Base-by-base conservation (phyloP, 352 stramenopile species). In the Blastocystis sp. region DNA sequence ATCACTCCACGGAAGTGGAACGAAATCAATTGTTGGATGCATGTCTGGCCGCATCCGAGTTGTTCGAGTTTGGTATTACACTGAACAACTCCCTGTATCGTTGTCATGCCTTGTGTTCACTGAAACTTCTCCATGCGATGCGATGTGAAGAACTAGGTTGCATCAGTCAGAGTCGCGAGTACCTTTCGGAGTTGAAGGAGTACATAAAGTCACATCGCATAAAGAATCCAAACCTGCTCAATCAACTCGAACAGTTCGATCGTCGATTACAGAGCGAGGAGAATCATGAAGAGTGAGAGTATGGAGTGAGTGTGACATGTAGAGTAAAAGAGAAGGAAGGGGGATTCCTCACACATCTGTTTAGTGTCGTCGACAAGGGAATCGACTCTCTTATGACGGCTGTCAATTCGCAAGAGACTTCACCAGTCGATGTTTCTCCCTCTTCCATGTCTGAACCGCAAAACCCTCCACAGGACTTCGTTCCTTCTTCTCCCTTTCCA, bases 11-110 rank as follows among this genome's bases (percentile, higher is more conserved):
- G 34, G 56, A 45, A 47, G 53, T 55, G 50, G 66, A 78, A 24
- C 66, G 50, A 55, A 45, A 78, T 6, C 5, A 24, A 20, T 4
- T 41, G 20, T 41, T 54, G 4, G 47, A 66, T 11, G 47, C 50
- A 11, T 65, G 47, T n/a, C 37, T 85, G 11, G 73, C 20, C 4
- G 73, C 73, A 34, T 85, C 73, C 2, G 73, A 85, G 73, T 24
- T 85, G 30, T 85, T 66, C 56, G 73, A 85, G 50, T 85, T 53
- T 45, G 73, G 73, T 11, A 20, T 85, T n/a, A 54, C 73, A 1
- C 73, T 85, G 55, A 53, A 59, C 30, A 85, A 85, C 56, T 56
- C 53, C 39, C 2, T 66, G 73, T 85, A 85, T 68, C 73, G 73
- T 39, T 85, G 24, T 16, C 73, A 55, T 43, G 6, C 54, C 7